Conservation (phyloP, 305 asterid genomes). For the Fraxinus greggii region DNA sequence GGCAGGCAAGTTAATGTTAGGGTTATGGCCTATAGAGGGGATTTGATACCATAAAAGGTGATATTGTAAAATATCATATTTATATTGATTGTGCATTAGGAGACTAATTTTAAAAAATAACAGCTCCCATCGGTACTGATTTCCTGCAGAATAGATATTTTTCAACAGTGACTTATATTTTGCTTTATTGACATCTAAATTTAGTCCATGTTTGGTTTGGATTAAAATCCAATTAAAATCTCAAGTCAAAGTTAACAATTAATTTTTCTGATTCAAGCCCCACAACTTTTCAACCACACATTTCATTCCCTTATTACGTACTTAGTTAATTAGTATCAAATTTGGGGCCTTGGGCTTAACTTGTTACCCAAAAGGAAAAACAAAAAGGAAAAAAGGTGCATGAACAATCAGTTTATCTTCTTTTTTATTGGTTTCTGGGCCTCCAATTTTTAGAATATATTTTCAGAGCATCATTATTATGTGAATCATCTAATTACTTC, state of each 20-base stretch:
- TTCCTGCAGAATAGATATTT: background rate
- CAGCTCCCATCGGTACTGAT: background rate
- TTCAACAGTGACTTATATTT: background rate
- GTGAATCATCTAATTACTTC: slow-evolving; percentile 22
- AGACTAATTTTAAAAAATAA: background rate
- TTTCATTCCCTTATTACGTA: background rate
- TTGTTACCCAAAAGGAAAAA: background rate
- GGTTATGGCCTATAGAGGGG: background rate
- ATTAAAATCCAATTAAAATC: no score
- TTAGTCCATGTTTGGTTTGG: background rate
- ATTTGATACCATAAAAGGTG: background rate
- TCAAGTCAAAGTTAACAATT: no score
- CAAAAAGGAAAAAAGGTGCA: background rate
- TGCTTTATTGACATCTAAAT: background rate
- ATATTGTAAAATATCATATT: background rate
- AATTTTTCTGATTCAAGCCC: no score
- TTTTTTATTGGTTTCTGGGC: background rate
- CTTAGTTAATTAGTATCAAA: background rate
- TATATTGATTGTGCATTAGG: background rate
- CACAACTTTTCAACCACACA: no score
- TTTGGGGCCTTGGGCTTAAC: background rate
- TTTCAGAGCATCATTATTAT: background rate
- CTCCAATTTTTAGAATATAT: background rate
- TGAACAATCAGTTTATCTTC: background rate
- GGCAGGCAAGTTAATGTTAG: background rate